phyloP scores from a whole-genome alignment of 106 monocot species.

The Platanthera zijinensis region DNA sequence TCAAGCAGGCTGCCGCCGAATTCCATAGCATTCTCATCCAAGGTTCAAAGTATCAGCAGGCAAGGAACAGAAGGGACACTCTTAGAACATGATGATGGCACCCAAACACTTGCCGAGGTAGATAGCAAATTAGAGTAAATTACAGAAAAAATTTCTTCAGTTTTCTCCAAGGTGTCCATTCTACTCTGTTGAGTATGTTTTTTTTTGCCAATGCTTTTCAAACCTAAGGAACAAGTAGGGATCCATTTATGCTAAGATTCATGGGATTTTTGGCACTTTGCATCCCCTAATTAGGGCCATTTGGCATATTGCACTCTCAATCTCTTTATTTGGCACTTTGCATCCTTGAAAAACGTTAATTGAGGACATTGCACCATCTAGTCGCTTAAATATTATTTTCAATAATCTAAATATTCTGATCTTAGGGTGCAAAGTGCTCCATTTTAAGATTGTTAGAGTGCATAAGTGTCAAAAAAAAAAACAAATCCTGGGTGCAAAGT shows the following conservation, averaged over 20 bases:
- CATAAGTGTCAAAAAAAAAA: too few species aligned
- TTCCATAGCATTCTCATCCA: constrained; percentile 63
- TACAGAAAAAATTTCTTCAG: background rate
- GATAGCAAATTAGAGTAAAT: background rate
- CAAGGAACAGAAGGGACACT: constrained; percentile 33
- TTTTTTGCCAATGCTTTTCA: background rate
- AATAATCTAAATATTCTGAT: too few species aligned
- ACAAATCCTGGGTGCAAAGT: too few species aligned
- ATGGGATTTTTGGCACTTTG: too few species aligned
- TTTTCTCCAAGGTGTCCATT: background rate
- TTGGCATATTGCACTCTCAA: too few species aligned
- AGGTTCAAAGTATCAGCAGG: constrained; percentile 28
- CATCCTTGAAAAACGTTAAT: too few species aligned
- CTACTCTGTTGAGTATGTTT: background rate
- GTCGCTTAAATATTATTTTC: too few species aligned
- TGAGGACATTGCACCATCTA: too few species aligned
- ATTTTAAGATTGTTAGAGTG: too few species aligned
- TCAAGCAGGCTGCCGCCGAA: constrained; percentile 46
- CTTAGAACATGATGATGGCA: constrained; percentile 74
- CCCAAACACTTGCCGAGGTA: constrained; percentile 54
- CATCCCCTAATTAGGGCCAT: too few species aligned
- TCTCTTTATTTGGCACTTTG: too few species aligned
- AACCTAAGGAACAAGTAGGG: background rate
- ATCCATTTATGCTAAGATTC: background rate
- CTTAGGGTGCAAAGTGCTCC: too few species aligned